phyloP scores from a whole-genome alignment of 495 filamentous ascomycete species.

The Podospora tetraspora region DNA sequence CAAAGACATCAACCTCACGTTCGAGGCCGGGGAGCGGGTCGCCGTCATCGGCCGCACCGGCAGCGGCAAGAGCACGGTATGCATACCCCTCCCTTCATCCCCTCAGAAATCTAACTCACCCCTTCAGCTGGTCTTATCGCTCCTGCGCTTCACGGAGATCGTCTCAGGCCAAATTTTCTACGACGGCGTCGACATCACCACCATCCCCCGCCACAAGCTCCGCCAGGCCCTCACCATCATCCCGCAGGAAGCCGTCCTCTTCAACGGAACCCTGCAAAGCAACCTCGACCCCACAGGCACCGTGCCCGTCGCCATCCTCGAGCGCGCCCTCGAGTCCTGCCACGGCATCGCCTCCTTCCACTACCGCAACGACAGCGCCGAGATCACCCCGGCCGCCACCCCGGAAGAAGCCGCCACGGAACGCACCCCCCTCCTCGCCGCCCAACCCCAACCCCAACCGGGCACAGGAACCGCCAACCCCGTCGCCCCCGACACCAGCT shows the following conservation, averaged over 20 bases:
- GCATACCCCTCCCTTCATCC: conserved; percentile 4
- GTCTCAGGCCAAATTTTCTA: conserved; percentile 45
- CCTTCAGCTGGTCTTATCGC: conserved; percentile 41
- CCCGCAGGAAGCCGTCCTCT: conserved; percentile 53
- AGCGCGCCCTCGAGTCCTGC: conserved; percentile 41
- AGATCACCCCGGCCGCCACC: not conserved
- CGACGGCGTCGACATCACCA: conserved; percentile 48
- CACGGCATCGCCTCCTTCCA: conserved; percentile 43
- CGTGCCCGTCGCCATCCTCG: conserved; percentile 35
- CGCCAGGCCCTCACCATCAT: conserved; percentile 51
- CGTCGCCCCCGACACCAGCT: conserved; percentile 24
- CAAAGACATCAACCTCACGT: conserved; percentile 46
- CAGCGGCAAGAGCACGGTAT: conserved; percentile 54
- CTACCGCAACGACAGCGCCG: conserved; percentile 24
- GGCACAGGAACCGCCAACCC: conserved; percentile 4
- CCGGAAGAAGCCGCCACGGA: not conserved
- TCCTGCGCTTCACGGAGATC: conserved; percentile 52
- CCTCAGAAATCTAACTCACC: conserved; percentile 16
- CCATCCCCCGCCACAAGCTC: conserved; percentile 45
- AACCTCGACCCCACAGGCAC: conserved; percentile 48
- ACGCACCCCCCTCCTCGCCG: conserved; percentile 5
- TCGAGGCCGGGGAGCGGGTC: conserved; percentile 48
- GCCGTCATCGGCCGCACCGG: conserved; percentile 55
- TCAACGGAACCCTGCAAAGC: conserved; percentile 46
- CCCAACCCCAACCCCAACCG: conserved; percentile 2